Base-by-base conservation (phyloP, 768 basidiomycete species). In the Pisolithus marmoratus region DNA sequence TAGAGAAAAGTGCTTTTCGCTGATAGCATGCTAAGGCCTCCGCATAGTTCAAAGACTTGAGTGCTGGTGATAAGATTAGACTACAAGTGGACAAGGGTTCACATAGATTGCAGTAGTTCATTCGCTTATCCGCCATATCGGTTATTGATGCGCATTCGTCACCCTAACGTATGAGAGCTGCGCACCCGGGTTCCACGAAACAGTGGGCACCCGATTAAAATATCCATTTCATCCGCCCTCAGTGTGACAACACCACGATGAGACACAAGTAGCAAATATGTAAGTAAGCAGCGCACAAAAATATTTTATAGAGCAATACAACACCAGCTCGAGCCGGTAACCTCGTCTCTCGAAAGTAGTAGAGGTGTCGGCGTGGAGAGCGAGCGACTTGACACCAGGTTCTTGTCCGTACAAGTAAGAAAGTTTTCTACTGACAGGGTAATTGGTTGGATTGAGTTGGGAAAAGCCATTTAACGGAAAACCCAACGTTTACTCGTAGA, bases 81-180 rank as follows among this genome's bases (percentile, higher is more conserved):
- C 71, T 86, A 20, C 66, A 72, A 3, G 78, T 85, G 17, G 80
- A 84, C 67, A 85, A 84, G 67, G 74, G 75, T 27, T 22, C 27
- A 11, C 23, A 19, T 45, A 23, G 43, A 26, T 29, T 14, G 43
- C 6, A 20, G 43, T 45, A 29, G 43, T 17, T 19, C 17, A 14
- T 14, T 29, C 9, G 2, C n/a, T 22, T 41, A 2, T 15, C 2
- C 4, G 23, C 8, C 42, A 2, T 12, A 26, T 17, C 8, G 19
- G 4, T 44, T 11, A 17, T 14, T 44, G 42, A 11, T 26, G 20
- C 40, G 8, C 22, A 15, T 15, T 14, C 34, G 14, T 34, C 34
- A 34, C 14, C 1, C 34, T 12, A 12, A 34, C 15, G 14, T 34
- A 23, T 11, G 41, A 42, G 41, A n/a, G 19, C 19, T 42, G 41